Percentiles rank a stretch among this genome's conserved stretches.
Conservation (phyloP, 2,329 filamentous ascomycete genomes). For the Coniochaeta sp. region DNA sequence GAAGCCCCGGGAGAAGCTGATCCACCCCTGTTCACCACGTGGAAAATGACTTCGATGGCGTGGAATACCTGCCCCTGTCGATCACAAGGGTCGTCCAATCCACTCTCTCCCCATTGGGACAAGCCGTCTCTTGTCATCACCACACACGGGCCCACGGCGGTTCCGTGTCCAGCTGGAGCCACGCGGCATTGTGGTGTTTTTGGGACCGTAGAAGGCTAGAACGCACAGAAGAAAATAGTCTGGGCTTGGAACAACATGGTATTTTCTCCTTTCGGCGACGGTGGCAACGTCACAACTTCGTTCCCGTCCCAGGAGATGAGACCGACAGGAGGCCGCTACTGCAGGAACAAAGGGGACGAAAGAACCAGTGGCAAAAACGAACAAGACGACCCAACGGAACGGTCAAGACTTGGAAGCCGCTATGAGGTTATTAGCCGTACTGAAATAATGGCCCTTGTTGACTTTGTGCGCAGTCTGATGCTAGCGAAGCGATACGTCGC, state of each 20-base stretch:
- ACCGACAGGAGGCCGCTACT: slow-evolving; percentile 1
- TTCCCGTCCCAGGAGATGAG: not conserved
- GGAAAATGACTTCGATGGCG: not conserved
- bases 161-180: not conserved
- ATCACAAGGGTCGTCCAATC: not conserved
- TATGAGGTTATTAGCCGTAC: not conserved
- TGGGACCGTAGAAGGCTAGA: not conserved
- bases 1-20: not conserved
- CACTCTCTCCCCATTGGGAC: not conserved
- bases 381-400: not conserved
- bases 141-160: not conserved
- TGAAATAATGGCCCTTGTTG: not conserved
- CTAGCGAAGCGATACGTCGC: no score
- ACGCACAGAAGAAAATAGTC: not conserved
- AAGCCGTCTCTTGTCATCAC: not conserved
- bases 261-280: not conserved
- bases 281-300: not conserved
- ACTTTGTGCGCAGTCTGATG: not conserved
- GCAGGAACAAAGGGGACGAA: slow-evolving; percentile 3
- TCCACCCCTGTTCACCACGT: not conserved
- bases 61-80: not conserved
- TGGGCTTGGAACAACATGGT: not conserved
- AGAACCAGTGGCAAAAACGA: not conserved
- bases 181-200: not conserved
- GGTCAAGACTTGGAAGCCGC: not conserved